Base-by-base conservation (phyloP, 257 asterid species). In the Solanum verrucosum region DNA sequence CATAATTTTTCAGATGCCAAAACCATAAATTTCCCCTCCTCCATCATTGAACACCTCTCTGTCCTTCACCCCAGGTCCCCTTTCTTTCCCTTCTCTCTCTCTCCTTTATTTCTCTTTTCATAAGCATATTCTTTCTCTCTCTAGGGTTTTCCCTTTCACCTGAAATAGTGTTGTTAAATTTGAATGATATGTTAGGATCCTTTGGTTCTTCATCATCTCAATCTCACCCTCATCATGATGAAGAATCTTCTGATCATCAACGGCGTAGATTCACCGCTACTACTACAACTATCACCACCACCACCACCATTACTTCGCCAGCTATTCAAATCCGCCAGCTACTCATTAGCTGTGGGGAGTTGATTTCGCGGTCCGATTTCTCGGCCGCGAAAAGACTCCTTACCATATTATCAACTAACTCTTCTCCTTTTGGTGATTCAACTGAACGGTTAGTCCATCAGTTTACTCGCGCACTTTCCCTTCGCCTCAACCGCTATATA, bases 391-490 rank as follows among this genome's bases (percentile, higher is more conserved):
- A 87, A 84, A 96, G 96, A 79, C 94, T 96, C 72, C 70, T 96
- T 88, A 44, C 93, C 89, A 86, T 94, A 65, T 92, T 97, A 8
- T 86, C 93, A 11, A 82, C 94, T 1, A 92, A 92, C 87, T 94
- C 98, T 18, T 91, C 97, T 5, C 98, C 99, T 13, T 92, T 89
- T 78, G 99, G 99, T 0, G 99, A 97, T 77, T 92, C 99, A 70
- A 95, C 98, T 1, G 98, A 97, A 70, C 87, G 99, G 46, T 75
- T 97, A 33, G 97, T 92, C 90, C 98, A 97, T 89, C 99, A 94
- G 78, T 96, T 96, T 93, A 90, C 96, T 42, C 92, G 88, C 72
- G 96, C 99, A 78, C 98, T 96, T 63, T 92, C 97, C 6, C 90
- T 92, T 90, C 96, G 98, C 63, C 93, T 96, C 88, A 90, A 72